Percentiles rank a stretch among this genome's conserved stretches.
Conservation (phyloP, 139 green algal species). For the Picochlorum costavermella region DNA sequence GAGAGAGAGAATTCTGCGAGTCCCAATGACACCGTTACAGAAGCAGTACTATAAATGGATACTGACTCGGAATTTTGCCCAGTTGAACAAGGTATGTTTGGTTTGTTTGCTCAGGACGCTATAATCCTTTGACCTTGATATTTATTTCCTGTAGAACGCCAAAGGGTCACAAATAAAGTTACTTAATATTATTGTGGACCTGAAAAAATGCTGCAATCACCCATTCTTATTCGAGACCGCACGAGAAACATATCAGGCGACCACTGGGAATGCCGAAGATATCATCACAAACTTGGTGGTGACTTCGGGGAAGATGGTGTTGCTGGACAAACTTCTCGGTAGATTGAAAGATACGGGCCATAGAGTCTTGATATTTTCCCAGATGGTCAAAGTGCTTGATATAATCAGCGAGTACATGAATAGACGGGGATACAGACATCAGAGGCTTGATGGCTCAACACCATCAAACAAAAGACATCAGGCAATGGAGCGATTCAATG, state of each 20-base stretch:
- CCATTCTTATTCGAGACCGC: conserved; percentile 21
- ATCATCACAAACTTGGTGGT: conserved; percentile 44
- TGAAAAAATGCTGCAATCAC: conserved; percentile 95
- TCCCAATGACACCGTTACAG: conserved; percentile 90
- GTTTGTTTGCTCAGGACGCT: neutral
- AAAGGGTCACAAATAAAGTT: conserved; percentile 1
- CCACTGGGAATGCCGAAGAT: conserved; percentile 19
- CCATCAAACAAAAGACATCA: conserved; percentile 55
- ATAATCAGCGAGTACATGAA: conserved; percentile 86
- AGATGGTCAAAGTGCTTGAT: conserved; percentile 89
- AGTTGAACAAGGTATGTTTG: conserved; percentile 78
- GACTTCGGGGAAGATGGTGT: conserved; percentile 74
- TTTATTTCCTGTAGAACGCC: too few species aligned
- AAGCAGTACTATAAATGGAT: conserved; percentile 96
- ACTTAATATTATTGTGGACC: conserved; percentile 83
- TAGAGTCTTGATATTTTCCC: conserved; percentile 85
- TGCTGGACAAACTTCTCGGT: conserved; percentile 90
- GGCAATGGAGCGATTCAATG: conserved; percentile 96
- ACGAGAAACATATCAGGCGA: conserved; percentile 18
- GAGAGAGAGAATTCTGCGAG: conserved; percentile 6
- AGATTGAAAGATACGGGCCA: conserved; percentile 74
- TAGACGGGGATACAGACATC: conserved; percentile 71
- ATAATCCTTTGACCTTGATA: too few species aligned
- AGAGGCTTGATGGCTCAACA: conserved; percentile 90
- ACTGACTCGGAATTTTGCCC: conserved; percentile 83